These are phyloP conservation scores for Tillandsia fasciculata DNA, from an alignment of 176 grass and related monocot species.

Conservation along the genomic window DNA sequence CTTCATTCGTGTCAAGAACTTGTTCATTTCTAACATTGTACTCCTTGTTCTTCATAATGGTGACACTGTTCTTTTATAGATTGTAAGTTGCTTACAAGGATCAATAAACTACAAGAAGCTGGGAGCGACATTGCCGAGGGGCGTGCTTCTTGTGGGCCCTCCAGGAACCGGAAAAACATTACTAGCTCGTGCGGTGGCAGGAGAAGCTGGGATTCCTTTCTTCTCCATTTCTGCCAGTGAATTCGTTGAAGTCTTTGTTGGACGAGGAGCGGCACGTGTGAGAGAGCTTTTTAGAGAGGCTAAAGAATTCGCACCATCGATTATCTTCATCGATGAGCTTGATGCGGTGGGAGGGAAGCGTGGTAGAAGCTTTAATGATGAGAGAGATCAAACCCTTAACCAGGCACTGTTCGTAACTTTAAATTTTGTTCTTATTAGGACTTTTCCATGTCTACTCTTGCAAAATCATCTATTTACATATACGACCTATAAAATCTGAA, in stretches of 20 bases:
- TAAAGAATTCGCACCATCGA: constrained; percentile 70
- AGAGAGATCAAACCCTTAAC: constrained; percentile 93
- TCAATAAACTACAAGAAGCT: constrained; percentile 86
- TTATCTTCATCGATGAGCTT: constrained; percentile 95
- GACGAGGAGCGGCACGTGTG: constrained; percentile 79
- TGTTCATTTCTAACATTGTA: no score
- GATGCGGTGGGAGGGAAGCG: constrained; percentile 95
- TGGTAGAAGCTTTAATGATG: constrained; percentile 81
- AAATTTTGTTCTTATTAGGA: background rate
- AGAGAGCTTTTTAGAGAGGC: constrained; percentile 97
- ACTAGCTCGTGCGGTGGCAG: constrained; percentile 82
- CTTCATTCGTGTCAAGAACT: no score
- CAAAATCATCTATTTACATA: no score
- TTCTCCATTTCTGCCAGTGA: constrained; percentile 95
- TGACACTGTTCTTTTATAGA: constrained; percentile 40
- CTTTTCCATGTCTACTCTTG: background rate
- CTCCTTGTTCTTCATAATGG: constrained; percentile 5
- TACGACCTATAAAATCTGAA: no score
- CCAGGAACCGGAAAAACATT: constrained; percentile 92
- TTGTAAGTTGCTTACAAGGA: constrained; percentile 84
- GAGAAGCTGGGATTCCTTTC: constrained; percentile 87
- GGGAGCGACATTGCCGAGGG: constrained; percentile 85
- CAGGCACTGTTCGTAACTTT: constrained; percentile 40
- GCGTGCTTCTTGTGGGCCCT: constrained; percentile 86
- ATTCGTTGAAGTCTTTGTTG: constrained; percentile 94